phyloP scores from a whole-genome alignment of 148 eudicot species.

The Beta vulgaris region DNA sequence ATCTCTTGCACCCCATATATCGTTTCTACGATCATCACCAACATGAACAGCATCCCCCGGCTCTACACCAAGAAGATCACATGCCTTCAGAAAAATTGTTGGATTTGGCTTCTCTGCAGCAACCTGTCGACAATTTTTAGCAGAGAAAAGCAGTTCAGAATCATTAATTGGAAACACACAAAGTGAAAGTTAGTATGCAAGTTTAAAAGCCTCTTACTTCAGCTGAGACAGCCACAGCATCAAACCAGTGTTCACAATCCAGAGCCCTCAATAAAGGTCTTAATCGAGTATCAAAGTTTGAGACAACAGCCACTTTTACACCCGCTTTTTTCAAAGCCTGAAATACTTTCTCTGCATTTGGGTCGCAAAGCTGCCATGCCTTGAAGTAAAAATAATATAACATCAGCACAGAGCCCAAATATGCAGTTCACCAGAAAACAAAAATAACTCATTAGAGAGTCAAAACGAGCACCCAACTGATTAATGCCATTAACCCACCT shows the following conservation, averaged over 20 bases:
- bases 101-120: constrained; percentile 99
- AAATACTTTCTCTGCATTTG: constrained; percentile 85
- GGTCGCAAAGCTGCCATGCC: constrained; percentile 99
- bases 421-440: background rate
- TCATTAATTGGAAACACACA: background rate
- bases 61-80: constrained; percentile 74
- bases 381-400: constrained; percentile 18
- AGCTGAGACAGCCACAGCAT: constrained; percentile 97
- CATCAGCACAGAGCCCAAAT: background rate
- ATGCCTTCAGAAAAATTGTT: constrained; percentile 85
- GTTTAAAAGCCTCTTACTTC: constrained; percentile 50
- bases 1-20: constrained; percentile 97
- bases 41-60: constrained; percentile 98
- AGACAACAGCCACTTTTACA: constrained; percentile 85
- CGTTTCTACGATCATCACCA: constrained; percentile 97
- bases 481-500: constrained; percentile 38
- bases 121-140: constrained; percentile 46
- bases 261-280: constrained; percentile 78
- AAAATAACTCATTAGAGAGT: background rate
- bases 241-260: constrained; percentile 97
- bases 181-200: background rate
- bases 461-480: background rate
- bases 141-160: background rate
- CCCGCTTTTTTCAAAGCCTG: constrained; percentile 69
- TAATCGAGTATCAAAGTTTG: constrained; percentile 87